Conservation (phyloP, 495 filamentous ascomycete genomes). For the Penicillium psychrofluorescens region DNA sequence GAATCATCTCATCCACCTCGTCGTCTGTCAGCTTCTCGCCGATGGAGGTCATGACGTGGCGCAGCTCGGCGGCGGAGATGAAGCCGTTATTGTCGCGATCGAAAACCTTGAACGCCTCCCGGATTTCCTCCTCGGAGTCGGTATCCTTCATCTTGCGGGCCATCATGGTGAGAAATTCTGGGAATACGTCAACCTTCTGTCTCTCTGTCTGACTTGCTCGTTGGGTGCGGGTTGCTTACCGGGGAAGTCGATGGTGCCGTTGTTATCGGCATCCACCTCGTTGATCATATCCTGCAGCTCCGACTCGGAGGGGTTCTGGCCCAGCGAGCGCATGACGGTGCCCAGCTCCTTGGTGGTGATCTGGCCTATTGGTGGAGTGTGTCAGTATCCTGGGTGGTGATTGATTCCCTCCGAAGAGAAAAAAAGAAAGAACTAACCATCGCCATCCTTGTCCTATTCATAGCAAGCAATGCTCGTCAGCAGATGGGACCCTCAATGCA, state of each 20-base stretch:
- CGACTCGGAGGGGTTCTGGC: constrained; percentile 98
- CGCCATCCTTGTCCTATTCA: constrained; percentile 95
- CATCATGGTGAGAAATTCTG: constrained; percentile 99
- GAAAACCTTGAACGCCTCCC: constrained; percentile 93
- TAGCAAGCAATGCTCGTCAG: constrained; percentile 5
- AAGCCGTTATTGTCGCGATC: constrained; percentile 99
- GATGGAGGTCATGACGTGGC: constrained; percentile 99
- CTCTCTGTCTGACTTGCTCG: neutral
- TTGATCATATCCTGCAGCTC: constrained; percentile 99
- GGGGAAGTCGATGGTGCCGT: constrained; percentile 98
- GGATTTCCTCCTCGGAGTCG: constrained; percentile 98
- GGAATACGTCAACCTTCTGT: constrained; percentile 7
- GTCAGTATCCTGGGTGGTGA: neutral
- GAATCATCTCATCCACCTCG: constrained; percentile 99
- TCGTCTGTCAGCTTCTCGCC: constrained; percentile 99
- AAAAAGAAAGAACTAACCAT: constrained; percentile 66
- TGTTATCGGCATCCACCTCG: constrained; percentile 99
- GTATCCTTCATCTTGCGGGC: constrained; percentile 99
- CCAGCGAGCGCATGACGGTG: constrained; percentile 98
- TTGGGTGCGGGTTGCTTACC: constrained; percentile 45
- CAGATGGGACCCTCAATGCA: constrained; percentile 8
- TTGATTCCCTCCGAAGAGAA: neutral
- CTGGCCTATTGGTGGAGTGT: constrained; percentile 56
- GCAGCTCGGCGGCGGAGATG: constrained; percentile 94
- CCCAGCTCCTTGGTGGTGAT: constrained; percentile 99